Base-by-base conservation (phyloP, 306 rosid species). In the Begonia loranthoides region DNA sequence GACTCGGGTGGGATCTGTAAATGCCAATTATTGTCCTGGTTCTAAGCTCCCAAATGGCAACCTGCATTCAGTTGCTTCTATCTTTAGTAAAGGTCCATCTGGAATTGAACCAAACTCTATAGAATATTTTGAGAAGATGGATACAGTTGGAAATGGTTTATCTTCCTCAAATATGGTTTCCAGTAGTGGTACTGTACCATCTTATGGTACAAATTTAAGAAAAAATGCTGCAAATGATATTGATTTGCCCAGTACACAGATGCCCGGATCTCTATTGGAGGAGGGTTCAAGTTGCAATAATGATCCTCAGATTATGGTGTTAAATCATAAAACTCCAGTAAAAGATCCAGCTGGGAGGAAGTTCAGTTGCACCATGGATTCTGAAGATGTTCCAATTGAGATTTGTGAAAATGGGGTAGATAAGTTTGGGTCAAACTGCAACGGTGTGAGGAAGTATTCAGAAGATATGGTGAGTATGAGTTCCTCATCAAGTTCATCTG, bases 141-240 rank as follows among this genome's bases (percentile, higher is more conserved):
- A 64, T 67, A 68, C 19, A 47, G 63, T 54, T 1, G 17, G 50
- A 41, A 64, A 51, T 16, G 54, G 65, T 45, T 55, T 61, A 51
- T 68, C 70, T 66, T 56, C 45, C 51, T 62, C 65, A 28, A 57
- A 56, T 33, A 68, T 47, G 17, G 68, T 70, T 66, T 66, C 66
- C 50, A 28, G 56, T 40, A 24, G 36, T 50, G 66, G 70, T 19
- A 70, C 41, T 53, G 77, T 56, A 24, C 65, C 75, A 8, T 65
- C 64, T 54, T 65, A 59, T 41, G 17, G 58, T 46, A 54, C 13
- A 45, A 38, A 7, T 28, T 28, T 28, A 28, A 28, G 52, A 50
- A 70, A 61, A 10, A 16, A n/a, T 48, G 46, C 43, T 13, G 50
- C 11, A 48, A 62, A 68, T 41, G 67, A 68, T 41, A 58, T 47